Evolutionary conservation across 805 yeast genomes (phyloP).

Genomic region (Kregervanrija fluxuum): DNA sequence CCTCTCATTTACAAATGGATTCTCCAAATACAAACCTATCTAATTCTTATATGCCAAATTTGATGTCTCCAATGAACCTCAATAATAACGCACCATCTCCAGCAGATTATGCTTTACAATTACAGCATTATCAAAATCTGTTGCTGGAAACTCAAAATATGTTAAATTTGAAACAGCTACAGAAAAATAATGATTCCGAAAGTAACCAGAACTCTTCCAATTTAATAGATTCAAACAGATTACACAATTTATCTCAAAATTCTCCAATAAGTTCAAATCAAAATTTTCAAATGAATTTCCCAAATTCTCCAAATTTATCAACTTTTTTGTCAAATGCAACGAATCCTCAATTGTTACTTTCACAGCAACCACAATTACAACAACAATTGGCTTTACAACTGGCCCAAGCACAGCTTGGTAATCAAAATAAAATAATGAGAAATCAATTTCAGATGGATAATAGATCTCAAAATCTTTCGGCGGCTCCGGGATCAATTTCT

Average conservation of each 20-base stretch:
- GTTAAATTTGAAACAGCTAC: slow-evolving; percentile 13
- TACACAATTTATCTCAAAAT: too few relatives aligned
- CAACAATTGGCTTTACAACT: slow-evolving; percentile 1
- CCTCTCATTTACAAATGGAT: slow-evolving; percentile 7
- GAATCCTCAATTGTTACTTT: slow-evolving; percentile 3
- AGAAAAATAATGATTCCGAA: slow-evolving; percentile 1
- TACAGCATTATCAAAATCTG: slow-evolving; percentile 28
- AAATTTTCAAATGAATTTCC: too few relatives aligned
- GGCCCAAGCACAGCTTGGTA: background rate
- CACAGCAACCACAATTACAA: slow-evolving; percentile 9
- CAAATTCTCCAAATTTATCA: too few relatives aligned
- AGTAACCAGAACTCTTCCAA: too few relatives aligned
- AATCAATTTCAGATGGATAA: background rate
- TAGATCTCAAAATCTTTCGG: too few relatives aligned
- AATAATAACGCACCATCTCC: slow-evolving; percentile 18
- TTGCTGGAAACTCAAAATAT: slow-evolving; percentile 23
- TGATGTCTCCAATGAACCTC: slow-evolving; percentile 21
- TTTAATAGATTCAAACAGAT: too few relatives aligned
- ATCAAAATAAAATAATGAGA: slow-evolving; percentile 2
- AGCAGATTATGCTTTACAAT: slow-evolving; percentile 26
- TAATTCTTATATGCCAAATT: slow-evolving; percentile 7
- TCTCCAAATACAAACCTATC: slow-evolving; percentile 1
- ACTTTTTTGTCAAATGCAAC: background rate
- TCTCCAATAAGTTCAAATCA: too few relatives aligned
- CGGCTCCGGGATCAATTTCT: background rate